Evolutionary conservation across 441 rosid species (phyloP).

Genomic region (Pelargonium exstipulatum): DNA sequence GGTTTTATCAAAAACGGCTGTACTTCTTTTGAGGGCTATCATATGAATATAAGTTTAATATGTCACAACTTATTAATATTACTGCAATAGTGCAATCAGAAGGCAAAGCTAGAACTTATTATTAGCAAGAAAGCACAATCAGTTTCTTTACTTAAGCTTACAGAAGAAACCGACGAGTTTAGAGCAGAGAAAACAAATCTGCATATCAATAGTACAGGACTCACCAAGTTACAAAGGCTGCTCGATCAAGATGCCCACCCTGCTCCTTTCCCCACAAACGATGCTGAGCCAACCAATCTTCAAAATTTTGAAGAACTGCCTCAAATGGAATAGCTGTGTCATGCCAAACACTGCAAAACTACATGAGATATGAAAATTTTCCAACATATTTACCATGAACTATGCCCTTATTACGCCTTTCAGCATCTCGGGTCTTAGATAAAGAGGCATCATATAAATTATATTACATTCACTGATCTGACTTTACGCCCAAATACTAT

Average conservation of each 20-base stretch:
- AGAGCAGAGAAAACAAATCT: background rate
- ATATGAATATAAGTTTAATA: too few species aligned
- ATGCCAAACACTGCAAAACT: constrained; percentile 80
- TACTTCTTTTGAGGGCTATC: too few species aligned
- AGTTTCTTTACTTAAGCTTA: background rate
- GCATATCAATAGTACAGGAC: constrained; percentile 16
- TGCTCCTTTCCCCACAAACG: constrained; percentile 49
- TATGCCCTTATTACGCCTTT: background rate
- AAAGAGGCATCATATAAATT: too few species aligned
- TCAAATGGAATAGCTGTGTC: constrained; percentile 78
- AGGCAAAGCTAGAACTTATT: background rate
- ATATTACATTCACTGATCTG: too few species aligned
- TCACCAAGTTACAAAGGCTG: constrained; percentile 92
- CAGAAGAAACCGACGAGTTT: background rate
- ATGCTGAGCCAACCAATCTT: constrained; percentile 70
- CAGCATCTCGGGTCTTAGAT: background rate
- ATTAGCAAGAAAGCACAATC: background rate
- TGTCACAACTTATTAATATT: background rate
- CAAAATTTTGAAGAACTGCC: constrained; percentile 73
- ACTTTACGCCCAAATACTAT: too few species aligned
- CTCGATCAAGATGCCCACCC: constrained; percentile 50
- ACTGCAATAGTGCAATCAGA: background rate
- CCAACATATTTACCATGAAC: background rate
- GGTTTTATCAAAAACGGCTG: too few species aligned
- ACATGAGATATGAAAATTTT: background rate